phyloP scores from a whole-genome alignment of 768 basidiomycete species.

The Melanogaster broomeanus region DNA sequence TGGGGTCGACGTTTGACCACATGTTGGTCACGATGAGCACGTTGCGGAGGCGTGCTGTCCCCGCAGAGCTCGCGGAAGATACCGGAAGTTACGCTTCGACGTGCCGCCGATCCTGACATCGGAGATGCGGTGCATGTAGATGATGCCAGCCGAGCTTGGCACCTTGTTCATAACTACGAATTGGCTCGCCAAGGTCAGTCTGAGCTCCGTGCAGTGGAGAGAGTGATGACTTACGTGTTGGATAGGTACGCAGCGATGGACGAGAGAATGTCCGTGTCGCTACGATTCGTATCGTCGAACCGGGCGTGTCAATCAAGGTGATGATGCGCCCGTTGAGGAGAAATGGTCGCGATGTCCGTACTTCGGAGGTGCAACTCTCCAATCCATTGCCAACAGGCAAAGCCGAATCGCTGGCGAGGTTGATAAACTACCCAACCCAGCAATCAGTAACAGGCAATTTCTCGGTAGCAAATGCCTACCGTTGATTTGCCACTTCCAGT shows the following conservation, averaged over 20 bases:
- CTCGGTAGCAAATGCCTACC: conserved; percentile 12
- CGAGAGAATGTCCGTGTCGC: conserved; percentile 51
- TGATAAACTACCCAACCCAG: conserved; percentile 47
- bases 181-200: not conserved
- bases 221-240: conserved; percentile 32
- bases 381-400: conserved; percentile 47
- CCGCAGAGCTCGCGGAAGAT: conserved; percentile 58
- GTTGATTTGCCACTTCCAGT: conserved; percentile 41
- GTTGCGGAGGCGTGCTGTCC: conserved; percentile 45
- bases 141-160: conserved; percentile 50
- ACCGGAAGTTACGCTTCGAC: conserved; percentile 50
- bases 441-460: conserved; percentile 2
- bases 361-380: conserved; percentile 51
- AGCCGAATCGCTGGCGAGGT: conserved; percentile 49
- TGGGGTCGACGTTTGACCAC: conserved; percentile 47
- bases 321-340: conserved; percentile 44
- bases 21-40: conserved; percentile 56
- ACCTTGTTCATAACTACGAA: conserved; percentile 34
- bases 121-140: conserved; percentile 57
- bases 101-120: conserved; percentile 53
- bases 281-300: conserved; percentile 54
- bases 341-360: conserved; percentile 47
- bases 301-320: conserved; percentile 60
- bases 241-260: conserved; percentile 47
- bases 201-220: not conserved